Evolutionary conservation across 2,329 filamentous ascomycete genomes (phyloP).

Genomic region (Trichoderma sp.): DNA sequence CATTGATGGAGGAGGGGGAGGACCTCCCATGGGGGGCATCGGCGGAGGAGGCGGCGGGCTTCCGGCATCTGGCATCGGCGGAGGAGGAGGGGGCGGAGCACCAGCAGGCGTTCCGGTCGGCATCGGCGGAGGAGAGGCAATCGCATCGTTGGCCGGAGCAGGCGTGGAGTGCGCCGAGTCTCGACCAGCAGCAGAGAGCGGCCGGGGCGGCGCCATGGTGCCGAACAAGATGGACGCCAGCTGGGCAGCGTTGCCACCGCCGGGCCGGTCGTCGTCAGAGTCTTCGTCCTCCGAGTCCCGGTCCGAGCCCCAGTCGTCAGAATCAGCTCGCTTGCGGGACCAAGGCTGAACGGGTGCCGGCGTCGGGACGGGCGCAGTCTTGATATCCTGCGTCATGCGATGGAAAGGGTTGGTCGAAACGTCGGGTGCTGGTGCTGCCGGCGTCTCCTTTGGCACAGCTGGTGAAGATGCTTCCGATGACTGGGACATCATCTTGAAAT

Average conservation of each 20-base stretch:
- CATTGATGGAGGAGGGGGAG: conserved; percentile 41
- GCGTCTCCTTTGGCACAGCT: conserved; percentile 48
- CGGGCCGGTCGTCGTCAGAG: conserved; percentile 75
- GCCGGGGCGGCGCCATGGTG: conserved; percentile 91
- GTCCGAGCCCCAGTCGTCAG: conserved; percentile 82
- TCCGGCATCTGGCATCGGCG: conserved; percentile 36
- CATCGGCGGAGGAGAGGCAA: conserved; percentile 45
- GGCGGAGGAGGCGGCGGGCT: conserved; percentile 37
- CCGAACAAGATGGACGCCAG: conserved; percentile 94
- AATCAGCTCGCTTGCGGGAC: conserved; percentile 57
- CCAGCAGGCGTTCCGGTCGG: conserved; percentile 37
- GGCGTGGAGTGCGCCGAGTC: conserved; percentile 54
- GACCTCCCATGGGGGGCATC: conserved; percentile 36
- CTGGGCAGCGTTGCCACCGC: conserved; percentile 83
- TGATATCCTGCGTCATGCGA: conserved; percentile 70
- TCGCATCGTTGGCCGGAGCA: conserved; percentile 46
- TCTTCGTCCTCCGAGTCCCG: conserved; percentile 66
- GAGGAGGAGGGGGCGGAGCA: conserved; percentile 37
- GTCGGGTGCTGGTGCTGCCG: conserved; percentile 49
- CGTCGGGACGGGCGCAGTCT: conserved; percentile 45
- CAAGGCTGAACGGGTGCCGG: conserved; percentile 54
- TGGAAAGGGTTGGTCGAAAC: conserved; percentile 96
- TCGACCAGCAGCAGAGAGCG: conserved; percentile 79
- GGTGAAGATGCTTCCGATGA: conserved; percentile 56
- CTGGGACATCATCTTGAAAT: conserved; percentile 85